phyloP scores from a whole-genome alignment of 495 filamentous ascomycete genomes.

The Extremus antarcticus region DNA sequence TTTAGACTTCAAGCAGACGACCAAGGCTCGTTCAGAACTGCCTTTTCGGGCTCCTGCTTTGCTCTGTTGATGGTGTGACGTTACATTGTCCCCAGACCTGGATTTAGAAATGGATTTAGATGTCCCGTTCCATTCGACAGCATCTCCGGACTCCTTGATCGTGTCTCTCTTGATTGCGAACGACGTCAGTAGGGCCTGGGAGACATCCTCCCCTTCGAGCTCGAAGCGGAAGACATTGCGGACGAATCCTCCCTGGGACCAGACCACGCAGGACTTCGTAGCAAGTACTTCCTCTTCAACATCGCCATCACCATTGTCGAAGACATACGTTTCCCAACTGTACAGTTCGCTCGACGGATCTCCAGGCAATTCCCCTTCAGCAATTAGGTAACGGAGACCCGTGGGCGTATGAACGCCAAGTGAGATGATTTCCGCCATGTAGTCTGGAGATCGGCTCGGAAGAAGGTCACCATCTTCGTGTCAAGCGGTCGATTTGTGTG shows the following conservation, averaged over 20 bases:
- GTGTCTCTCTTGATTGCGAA: conserved; percentile 37
- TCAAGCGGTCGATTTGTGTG: no score
- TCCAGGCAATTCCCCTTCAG: conserved; percentile 63
- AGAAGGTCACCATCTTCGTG: not conserved
- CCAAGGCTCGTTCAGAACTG: conserved; percentile 49
- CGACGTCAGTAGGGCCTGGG: conserved; percentile 71
- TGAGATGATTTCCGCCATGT: not conserved
- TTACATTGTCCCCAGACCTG: no score
- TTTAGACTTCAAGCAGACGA: conserved; percentile 85
- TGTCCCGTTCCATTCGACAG: no score
- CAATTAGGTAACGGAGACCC: conserved; percentile 69
- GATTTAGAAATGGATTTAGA: no score
- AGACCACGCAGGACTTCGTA: conserved; percentile 74
- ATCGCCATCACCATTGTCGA: conserved; percentile 32
- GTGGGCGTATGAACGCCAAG: conserved; percentile 44
- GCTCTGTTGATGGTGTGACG: no score
- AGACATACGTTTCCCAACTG: conserved; percentile 52
- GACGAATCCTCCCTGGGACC: conserved; percentile 78
- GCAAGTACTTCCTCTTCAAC: conserved; percentile 67
- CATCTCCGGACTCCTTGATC: not conserved
- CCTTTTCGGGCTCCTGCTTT: not conserved
- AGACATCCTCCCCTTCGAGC: conserved; percentile 71
- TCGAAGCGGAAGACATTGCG: conserved; percentile 81
- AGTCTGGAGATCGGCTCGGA: not conserved
- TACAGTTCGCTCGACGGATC: conserved; percentile 59